A percentile compares a stretch with the other conserved stretches of the same genome.
Evolutionary conservation across 1,284 basidiomycete species (phyloP).

Genomic region (Athelia psychrophila): DNA sequence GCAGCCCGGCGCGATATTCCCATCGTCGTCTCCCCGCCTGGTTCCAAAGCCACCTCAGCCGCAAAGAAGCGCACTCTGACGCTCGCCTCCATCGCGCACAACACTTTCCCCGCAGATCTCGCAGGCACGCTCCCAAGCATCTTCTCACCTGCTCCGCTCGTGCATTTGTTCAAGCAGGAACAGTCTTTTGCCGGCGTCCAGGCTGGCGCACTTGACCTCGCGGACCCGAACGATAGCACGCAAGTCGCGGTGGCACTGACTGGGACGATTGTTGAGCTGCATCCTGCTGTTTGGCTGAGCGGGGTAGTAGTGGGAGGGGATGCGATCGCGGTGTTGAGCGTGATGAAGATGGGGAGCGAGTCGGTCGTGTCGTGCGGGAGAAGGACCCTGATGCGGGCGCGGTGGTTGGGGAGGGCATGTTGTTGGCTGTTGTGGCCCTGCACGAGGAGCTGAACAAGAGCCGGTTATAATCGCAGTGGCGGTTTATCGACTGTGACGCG

Average conservation of each 20-base stretch:
- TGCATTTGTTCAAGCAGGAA: too few relatives aligned
- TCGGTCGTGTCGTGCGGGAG: slow-evolving; percentile 24
- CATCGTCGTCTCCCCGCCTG: too few relatives aligned
- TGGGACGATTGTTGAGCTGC: slow-evolving; percentile 40
- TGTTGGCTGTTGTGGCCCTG: slow-evolving; percentile 3
- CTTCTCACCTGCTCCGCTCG: too few relatives aligned
- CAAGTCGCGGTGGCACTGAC: slow-evolving; percentile 34
- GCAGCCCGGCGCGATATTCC: too few relatives aligned
- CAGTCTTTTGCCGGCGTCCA: slow-evolving; percentile 23
- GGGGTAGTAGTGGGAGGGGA: slow-evolving; percentile 27
- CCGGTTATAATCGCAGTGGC: too few relatives aligned
- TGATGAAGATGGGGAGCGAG: slow-evolving; percentile 44
- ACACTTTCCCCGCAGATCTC: too few relatives aligned
- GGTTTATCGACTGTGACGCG: too few relatives aligned
- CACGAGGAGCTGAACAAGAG: slow-evolving; percentile 1
- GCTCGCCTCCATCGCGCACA: too few relatives aligned
- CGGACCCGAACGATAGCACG: slow-evolving; percentile 28
- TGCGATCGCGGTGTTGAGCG: slow-evolving; percentile 30
- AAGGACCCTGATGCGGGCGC: slow-evolving; percentile 28
- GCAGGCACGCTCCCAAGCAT: too few relatives aligned
- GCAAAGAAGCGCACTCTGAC: too few relatives aligned
- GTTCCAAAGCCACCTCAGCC: too few relatives aligned
- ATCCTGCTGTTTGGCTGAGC: too few relatives aligned
- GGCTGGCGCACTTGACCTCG: slow-evolving; percentile 29
- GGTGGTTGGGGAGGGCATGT: slow-evolving; percentile 29